phyloP scores from a whole-genome alignment of 176 grass and related monocot genomes.

The barley (Hordeum vulgare) region DNA sequence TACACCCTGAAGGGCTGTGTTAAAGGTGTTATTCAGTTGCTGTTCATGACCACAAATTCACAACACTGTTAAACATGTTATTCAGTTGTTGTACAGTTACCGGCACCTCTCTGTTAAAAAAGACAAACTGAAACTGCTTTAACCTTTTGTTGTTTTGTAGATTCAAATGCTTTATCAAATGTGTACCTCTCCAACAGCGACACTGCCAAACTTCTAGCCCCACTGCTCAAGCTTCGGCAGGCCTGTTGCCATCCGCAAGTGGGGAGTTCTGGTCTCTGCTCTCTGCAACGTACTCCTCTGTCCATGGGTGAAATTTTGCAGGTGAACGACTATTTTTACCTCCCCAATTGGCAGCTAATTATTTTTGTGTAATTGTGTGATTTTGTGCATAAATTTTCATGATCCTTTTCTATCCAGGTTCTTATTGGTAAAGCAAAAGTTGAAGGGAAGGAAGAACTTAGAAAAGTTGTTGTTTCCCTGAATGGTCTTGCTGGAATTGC shows the following conservation, averaged over 20 bases:
- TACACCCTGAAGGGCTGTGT: neutral
- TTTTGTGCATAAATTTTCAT: constrained; percentile 17
- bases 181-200: constrained; percentile 65
- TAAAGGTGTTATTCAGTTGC: neutral
- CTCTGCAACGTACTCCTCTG: constrained; percentile 80
- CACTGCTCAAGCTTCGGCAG: constrained; percentile 92
- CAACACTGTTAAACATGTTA: neutral
- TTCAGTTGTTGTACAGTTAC: neutral
- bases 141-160: constrained; percentile 24
- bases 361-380: neutral
- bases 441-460: constrained; percentile 96
- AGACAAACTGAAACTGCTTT: constrained; percentile 13
- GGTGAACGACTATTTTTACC: constrained; percentile 32
- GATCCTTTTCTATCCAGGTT: constrained; percentile 50
- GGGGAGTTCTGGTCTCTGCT: constrained; percentile 89
- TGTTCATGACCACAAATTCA: neutral
- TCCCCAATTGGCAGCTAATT: neutral
- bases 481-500: constrained; percentile 95
- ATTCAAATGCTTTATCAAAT: constrained; percentile 37
- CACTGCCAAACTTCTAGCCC: constrained; percentile 67
- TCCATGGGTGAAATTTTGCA: constrained; percentile 96
- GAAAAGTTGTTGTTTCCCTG: constrained; percentile 79
- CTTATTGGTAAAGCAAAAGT: constrained; percentile 94
- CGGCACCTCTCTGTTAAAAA: neutral
- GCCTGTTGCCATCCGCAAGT: constrained; percentile 98